Evolutionary conservation across 805 yeast species (phyloP), one percentile per base, ranked within the genome.

Genomic region (Saturnispora diversa): DNA sequence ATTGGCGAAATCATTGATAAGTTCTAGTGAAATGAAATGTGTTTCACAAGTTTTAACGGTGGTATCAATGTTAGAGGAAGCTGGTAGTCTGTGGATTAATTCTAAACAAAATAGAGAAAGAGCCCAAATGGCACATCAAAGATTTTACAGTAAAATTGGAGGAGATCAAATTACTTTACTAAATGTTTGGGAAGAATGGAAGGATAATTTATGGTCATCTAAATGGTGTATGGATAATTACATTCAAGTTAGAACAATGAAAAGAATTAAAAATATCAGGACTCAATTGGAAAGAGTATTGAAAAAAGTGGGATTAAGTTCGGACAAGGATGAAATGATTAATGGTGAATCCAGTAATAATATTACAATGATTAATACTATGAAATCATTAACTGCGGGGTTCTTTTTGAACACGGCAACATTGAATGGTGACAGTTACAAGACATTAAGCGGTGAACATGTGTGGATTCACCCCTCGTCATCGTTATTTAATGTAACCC

Each of bases 401-500:
- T 82, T 72, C 47, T 84, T 83, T 56, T 67, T 82, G 13, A 77
- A 83, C 45, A 60, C 78, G 1, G 84, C 84, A 0, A 62, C 74
- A 30, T 60, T 84, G 19, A 62, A 66, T 48, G 95, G 88, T 3
- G 85, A 84, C 24, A 73, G 78, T 39, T 86, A 81, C 55, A 69
- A 77, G 7, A 69, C 85, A 1, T 59, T 78, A 25, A 75, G 75
- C 49, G 78, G 77, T 46, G 80, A 84, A 45, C 71, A 76, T n/a
- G 90, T 86, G 1, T 70, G 65, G 52, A 68, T 90, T 24, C 98
- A 90, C 52, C 98, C 98, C 0, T 80, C 95, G 0, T 83, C 95
- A 0, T 74, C 79, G 0, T 55, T 90, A 23, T 76, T 73, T 51
- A 64, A 68, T 10, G 62, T 64, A 10, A 78, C 75, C 44, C 94